Evolutionary conservation across 495 filamentous ascomycete species (phyloP), one percentile per base, ranked within the genome.

Genomic region (Neurospora intermedia): DNA sequence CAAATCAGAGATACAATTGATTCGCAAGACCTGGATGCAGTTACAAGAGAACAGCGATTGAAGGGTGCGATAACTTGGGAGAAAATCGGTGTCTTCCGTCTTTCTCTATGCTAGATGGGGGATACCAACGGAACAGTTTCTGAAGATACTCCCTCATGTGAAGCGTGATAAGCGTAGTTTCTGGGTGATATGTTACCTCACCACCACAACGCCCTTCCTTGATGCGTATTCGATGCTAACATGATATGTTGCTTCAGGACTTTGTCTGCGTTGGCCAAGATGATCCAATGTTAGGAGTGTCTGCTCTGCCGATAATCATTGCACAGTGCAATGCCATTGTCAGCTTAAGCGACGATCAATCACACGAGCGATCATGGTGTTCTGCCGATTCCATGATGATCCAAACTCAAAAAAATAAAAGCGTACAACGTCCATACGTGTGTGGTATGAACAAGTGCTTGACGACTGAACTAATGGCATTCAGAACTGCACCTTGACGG

Each of bases 271-370:
- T 79, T 15, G 73, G 78, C 71, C 78, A 79, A 54, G 75, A 77
- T 38, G 69, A 78, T 20, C 77, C 78, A 2, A 41, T 70, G 18
- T 40, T 72, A 8, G 78, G 78, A 7, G 78, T 77, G 6, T 70
- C 72, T 3, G 73, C 78, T 11, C 73, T 79, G 10, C 78, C 77
- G 31, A 74, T 79, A 27, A 77, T 78, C 20, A 70, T 79, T 11
- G 71, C 75, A 5, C 78, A 78, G 54, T 78, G 78, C 75, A 72
- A 79, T 40, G 77, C 73, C n/a, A 54, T 77, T n/a, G 77, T 79
- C 46, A 78, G 77, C 20, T 45, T 79, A 20, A 43, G 69, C 13
- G 75, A 76, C 38, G 54, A 72, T 43, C n/a, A n/a, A 3, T 76
- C 76, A 72, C 73, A 72, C 40, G 69, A 69, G 13, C 69, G 78